Evolutionary conservation across 352 stramenopile species (phyloP), one percentile per base, ranked within the genome.

Genomic region (Phytophthora tubulina): DNA sequence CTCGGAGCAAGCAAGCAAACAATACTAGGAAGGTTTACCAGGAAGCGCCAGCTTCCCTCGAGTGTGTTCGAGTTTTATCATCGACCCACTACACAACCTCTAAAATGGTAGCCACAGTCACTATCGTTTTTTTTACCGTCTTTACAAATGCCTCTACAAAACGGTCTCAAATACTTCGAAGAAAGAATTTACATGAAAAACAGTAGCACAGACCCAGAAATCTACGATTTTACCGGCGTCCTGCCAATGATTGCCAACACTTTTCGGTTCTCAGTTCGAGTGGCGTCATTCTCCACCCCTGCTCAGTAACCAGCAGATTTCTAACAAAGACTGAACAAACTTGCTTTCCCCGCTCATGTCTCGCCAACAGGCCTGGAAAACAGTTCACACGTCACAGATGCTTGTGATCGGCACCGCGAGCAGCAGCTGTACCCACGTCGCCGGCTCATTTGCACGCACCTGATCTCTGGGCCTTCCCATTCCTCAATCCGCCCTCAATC

Each of bases 341-440:
- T 21, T 59, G 35, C 13, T 45, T 39, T 33, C 15, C 17, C 48
- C 7, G 27, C 59, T 38, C 59, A 59, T 67, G 59, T 67, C 59
- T 67, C 48, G 46, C 27, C 38, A 7, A 15, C 35, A 10, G 21
- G 44, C 44, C 46, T n/a, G 45, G 45, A 27, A 33, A 35, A 35
- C 4, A 6, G 51, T 46, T 14, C 53, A 63, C 63, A 65, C 63
- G 63, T 72, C 63, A 72, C 63, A 72, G 63, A 71, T 71, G 54
- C 15, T 64, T 65, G 63, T 71, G 63, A 64, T 70, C 53, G n/a
- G 36, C 33, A 51, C n/a, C 41, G 30, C 33, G 14, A 53, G 31
- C 44, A 17, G 13, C 33, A n/a, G 17, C 7, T 55, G 14, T 27
- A 68, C 49, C 62, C 62, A 69, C 62, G 50, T 56, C 48, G 59